These are phyloP conservation scores for Beauveria australis DNA, from an alignment of 2,329 filamentous ascomycete species.

Conservation along the genomic window DNA sequence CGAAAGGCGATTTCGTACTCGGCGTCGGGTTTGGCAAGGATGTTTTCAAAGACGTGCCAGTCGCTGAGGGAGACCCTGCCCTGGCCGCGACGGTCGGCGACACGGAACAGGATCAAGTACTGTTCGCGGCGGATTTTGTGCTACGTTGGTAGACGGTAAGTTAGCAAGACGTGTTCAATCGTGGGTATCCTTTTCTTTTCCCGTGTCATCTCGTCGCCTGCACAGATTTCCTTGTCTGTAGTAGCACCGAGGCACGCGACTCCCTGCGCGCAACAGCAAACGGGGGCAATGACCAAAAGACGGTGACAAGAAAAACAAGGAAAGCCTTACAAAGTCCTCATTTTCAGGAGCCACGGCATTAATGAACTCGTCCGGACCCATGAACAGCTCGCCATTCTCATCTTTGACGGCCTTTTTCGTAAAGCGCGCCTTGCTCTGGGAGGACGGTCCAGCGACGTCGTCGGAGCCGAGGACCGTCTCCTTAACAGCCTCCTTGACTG, in stretches of 20 bases:
- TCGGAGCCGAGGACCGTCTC: conserved; percentile 64
- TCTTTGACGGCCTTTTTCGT: conserved; percentile 68
- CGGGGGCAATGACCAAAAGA: neutral
- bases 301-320: conserved; percentile 15
- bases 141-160: conserved; percentile 37
- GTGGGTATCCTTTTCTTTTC: neutral
- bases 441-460: conserved; percentile 55
- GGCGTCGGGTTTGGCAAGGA: conserved; percentile 87
- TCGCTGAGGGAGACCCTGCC: conserved; percentile 74
- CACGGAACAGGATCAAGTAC: conserved; percentile 84
- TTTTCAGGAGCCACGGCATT: conserved; percentile 76
- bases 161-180: conserved; percentile 13
- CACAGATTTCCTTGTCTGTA: neutral
- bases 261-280: neutral
- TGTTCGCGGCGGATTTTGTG: conserved; percentile 97
- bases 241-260: neutral
- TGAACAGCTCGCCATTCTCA: conserved; percentile 66
- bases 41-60: conserved; percentile 90
- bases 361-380: conserved; percentile 83
- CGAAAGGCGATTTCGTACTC: conserved; percentile 99
- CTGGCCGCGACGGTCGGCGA: conserved; percentile 70
- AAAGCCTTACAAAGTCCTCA: conserved; percentile 83
- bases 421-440: conserved; percentile 70
- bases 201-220: neutral
- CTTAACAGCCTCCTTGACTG: conserved; percentile 65